Evolutionary conservation across 2,329 filamentous ascomycete genomes (phyloP), one percentile per base, ranked within the genome.

Genomic region (Aspergillus thermomutatus): DNA sequence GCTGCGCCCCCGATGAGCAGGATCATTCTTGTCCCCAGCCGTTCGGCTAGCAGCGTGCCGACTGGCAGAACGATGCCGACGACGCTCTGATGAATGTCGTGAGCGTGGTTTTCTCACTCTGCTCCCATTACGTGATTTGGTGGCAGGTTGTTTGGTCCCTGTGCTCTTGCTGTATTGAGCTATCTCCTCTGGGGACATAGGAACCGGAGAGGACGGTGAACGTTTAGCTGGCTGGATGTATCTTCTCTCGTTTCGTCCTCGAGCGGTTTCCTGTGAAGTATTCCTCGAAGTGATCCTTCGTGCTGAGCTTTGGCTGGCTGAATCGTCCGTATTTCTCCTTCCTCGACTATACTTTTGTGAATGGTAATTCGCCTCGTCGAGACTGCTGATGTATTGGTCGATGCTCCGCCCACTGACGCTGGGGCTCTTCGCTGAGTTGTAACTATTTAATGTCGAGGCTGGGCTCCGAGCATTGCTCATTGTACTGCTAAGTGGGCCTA

Each of bases 111-210:
- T 67, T 60, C 82, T 83, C 50, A 88, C 73, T 64, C 83, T 87
- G 67, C 86, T 84, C 19, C 65, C 70, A 56, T 69, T 75, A 10
- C 71, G 69, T 2, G 63, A 65, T 45, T 66, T 71, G 55, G 58
- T 74, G 80, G 60, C 79, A 79, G 34, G 80, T 78, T 23, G 81
- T 76, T 31, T 77, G 77, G 23, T 72, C 76, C 10, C 81, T 7
- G 76, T 71, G 58, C 75, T 78, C 4, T 71, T 73, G 49, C 76
- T 75, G 58, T 78, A 79, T 47, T 70, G 68, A 50, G 75, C 68
- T 58, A 90, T 71, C 66, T 97, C 92, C 65, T 96, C 91, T 0
- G 92, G 92, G 3, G 92, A 96, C 92, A 97, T 97, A 3, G 92
- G 91, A 1, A 96, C 83, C 0, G 93, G 93, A 0, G 93, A 97